Evolutionary conservation across 257 asterid genomes (phyloP), one percentile per base, ranked within the genome.

Genomic region (Misopates orontium): DNA sequence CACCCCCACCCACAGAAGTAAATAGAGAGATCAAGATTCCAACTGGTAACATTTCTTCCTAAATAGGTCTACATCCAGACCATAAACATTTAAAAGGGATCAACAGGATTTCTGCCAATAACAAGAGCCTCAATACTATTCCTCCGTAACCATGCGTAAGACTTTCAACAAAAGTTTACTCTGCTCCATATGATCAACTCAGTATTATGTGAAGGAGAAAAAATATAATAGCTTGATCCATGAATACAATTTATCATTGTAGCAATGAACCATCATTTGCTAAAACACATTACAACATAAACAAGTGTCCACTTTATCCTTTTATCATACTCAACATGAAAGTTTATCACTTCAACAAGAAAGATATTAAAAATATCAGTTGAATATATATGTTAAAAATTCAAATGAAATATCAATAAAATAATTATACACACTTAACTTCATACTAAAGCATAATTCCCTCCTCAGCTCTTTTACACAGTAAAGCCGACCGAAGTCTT

Each of bases 1-100:
- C 71, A 52, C 32, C 73, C 76, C 56, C 61, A 45, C 74, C 73
- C 75, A 59, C 32, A 66, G 60, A 68, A 53, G 56, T 56, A 75
- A 58, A 62, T 18, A 8, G 62, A 67, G 67, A 44, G 59, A 60
- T 32, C 64, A 47, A 67, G 68, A 71, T 62, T 66, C 45, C 21
- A 13, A 22, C 57, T 49, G 22, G 64, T 66, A 41, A 62, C 50
- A 45, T 49, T 61, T 47, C 62, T 71, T 22, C 57, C 60, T 72
- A 15, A 14, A 51, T 28, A 63, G 61, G 47, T 24, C 61, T 8
- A 50, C 56, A 66, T 52, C 55, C 62, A 63, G 56, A 47, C 56
- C 32, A 28, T 51, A 17, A 48, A 51, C 39, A 61, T 42, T 51
- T 20, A 16, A 41, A 68, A 62, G 28, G 28, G 52, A 67, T 41